phyloP scores from a whole-genome alignment of 139 green algal genomes.

The Pseudopediastrum boryanum region DNA sequence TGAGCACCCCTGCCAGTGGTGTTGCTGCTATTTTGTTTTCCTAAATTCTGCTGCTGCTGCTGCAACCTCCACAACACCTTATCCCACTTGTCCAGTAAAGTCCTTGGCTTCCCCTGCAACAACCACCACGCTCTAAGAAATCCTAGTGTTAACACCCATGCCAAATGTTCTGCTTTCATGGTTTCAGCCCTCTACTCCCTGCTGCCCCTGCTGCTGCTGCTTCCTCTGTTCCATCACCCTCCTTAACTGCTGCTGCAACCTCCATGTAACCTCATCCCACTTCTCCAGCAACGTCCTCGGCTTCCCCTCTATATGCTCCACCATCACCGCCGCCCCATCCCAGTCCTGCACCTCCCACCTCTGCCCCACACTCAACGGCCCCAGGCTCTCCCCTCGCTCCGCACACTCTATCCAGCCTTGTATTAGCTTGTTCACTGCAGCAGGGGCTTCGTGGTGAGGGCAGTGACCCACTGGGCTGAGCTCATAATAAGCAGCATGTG shows the following conservation, averaged over 20 bases:
- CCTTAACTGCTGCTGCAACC: too few species aligned
- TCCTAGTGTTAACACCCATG: too few species aligned
- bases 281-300: conserved; percentile 41
- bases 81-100: conserved; percentile 37
- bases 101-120: conserved; percentile 39
- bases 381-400: background rate
- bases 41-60: too few species aligned
- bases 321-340: conserved; percentile 33
- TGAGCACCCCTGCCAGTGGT: too few species aligned
- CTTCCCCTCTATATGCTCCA: conserved; percentile 33
- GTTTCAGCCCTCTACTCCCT: too few species aligned
- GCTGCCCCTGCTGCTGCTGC: too few species aligned
- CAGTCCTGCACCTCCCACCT: conserved; percentile 22
- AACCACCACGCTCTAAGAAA: too few species aligned
- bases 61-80: conserved; percentile 30
- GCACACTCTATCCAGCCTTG: conserved; percentile 15
- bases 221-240: too few species aligned
- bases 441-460: conserved; percentile 67
- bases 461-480: conserved; percentile 61
- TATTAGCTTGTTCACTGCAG: conserved; percentile 37
- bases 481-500: conserved; percentile 56
- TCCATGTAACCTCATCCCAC: conserved; percentile 31
- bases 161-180: too few species aligned
- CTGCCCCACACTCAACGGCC: background rate
- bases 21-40: too few species aligned